Base-by-base conservation (phyloP, 331 rosid species). In the Acacia concinna region DNA sequence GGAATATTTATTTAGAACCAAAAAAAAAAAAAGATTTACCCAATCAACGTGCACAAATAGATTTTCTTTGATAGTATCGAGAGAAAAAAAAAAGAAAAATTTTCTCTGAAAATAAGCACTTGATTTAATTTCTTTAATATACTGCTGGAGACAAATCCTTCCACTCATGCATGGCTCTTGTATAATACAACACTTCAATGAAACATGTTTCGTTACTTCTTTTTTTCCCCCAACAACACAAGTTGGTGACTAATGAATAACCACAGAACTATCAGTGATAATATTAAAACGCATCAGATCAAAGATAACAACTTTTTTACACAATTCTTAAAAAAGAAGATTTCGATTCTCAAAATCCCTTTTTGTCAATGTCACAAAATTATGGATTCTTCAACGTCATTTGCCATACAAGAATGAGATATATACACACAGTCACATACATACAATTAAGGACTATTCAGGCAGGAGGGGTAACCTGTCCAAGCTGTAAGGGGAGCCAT, bases 391-490 rank as follows among this genome's bases (percentile, higher is more conserved):
- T 59, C 32, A 59, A 56, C 4, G 34, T 23, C 65, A 59, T 59
- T 59, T 56, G 7, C 31, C 63, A 2, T 56, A 56, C 31, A 59
- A 59, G 66, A 27, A 59, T 27, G 66, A 30, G 14, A 60, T 60
- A 60, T 28, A 14, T 25, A 59, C 20, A 54, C 14, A n/a, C n/a
- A n/a, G n/a, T n/a, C n/a, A n/a, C n/a, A 13, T 0, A 28, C 31
- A 56, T 10, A 23, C 60, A 57, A 57, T 23, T 57, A 5, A 27
- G 65, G 6, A 64, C 81, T 88, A 91, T 34, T 91, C 93, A 8
- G 97, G 96, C 56, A 96, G 84, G n/a, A 93, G 71, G 37, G 93
- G 97, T 84, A 90, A 86, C 84, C 88, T 90, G 69, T 90, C 88
- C 31, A 83, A 80, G 35, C 28, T 40, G 82, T 43, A 43, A 34